Percentiles rank a stretch among this genome's conserved stretches.
These are phyloP conservation scores for Podospora pseudoanserina DNA, from an alignment of 495 filamentous ascomycete genomes.

Conservation along the genomic window DNA sequence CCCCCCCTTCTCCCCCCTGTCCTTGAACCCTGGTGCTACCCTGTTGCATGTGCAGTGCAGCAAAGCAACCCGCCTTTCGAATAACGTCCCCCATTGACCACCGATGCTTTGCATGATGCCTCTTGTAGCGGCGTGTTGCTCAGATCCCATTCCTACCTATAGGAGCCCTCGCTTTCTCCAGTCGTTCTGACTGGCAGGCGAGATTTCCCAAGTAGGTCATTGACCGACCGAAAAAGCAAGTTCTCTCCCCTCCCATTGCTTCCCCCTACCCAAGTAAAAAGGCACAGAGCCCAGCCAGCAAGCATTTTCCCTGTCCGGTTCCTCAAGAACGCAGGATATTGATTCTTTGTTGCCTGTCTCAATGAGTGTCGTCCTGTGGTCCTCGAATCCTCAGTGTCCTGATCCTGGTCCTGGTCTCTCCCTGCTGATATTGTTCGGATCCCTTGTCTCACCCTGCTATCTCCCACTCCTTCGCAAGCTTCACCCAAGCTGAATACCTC, in stretches of 20 bases:
- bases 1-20: too few relatives aligned
- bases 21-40: not conserved
- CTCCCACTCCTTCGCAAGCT: not conserved
- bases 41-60: not conserved
- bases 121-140: not conserved
- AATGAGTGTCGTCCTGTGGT: not conserved
- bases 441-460: not conserved
- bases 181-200: not conserved
- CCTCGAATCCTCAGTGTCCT: not conserved
- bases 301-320: not conserved
- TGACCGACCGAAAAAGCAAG: not conserved
- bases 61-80: not conserved
- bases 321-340: not conserved
- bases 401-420: not conserved
- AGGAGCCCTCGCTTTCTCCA: not conserved
- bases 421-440: not conserved
- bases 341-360: not conserved
- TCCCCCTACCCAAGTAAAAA: not conserved
- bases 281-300: not conserved
- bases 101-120: conserved; percentile 1
- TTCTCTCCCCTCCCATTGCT: not conserved
- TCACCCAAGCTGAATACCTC: not conserved
- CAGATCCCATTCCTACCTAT: not conserved
- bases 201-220: not conserved
- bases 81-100: not conserved